phyloP scores from a whole-genome alignment of 73 alveolate species.

The Tetrahymena malaccensis region DNA sequence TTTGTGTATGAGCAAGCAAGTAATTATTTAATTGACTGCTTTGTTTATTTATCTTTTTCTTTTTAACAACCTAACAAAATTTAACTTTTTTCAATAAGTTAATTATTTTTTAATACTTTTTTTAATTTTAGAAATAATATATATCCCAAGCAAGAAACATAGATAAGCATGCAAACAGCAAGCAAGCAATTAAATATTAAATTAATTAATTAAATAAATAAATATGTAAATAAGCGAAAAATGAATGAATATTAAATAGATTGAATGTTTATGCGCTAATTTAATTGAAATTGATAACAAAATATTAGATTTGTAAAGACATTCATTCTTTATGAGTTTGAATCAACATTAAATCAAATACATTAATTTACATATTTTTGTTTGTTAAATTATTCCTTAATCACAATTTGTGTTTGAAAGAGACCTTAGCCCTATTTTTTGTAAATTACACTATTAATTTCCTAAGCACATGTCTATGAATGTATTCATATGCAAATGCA shows the following conservation, averaged over 20 bases:
- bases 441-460: background rate
- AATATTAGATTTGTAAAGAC: background rate
- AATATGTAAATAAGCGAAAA: background rate
- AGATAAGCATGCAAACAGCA: background rate
- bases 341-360: background rate
- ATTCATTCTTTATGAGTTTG: background rate
- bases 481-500: background rate
- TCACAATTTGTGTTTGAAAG: background rate
- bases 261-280: background rate
- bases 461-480: background rate
- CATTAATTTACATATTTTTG: background rate
- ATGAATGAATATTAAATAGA: background rate
- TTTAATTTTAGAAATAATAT: background rate
- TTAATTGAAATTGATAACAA: too few species aligned
- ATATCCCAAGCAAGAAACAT: background rate
- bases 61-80: background rate
- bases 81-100: background rate
- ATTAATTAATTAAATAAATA: too few species aligned
- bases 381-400: background rate
- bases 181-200: background rate
- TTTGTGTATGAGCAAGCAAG: too few species aligned
- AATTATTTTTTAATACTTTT: background rate
- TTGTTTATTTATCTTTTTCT: background rate
- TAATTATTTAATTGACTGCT: background rate
- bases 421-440: background rate